A percentile compares a stretch with the other conserved stretches of the same genome.
These are phyloP conservation scores for Scutellaria minor DNA, from an alignment of 257 asterid genomes.

Conservation along the genomic window DNA sequence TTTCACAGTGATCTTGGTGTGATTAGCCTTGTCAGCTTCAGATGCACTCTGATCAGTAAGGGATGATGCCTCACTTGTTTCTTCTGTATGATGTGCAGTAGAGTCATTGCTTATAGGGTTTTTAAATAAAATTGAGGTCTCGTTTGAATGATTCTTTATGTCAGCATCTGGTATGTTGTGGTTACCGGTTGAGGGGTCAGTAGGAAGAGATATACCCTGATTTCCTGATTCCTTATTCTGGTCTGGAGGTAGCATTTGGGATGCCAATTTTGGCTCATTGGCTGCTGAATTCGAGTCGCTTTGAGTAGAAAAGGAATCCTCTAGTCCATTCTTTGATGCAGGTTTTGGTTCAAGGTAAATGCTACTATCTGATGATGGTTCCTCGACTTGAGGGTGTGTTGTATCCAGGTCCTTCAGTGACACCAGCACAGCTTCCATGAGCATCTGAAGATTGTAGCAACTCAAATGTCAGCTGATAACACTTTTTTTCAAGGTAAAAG, in stretches of 20 bases:
- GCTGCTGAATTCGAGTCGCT: conserved; percentile 28
- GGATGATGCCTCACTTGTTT: conserved; percentile 35
- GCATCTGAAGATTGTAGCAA: conserved; percentile 37
- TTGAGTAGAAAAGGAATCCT: conserved; percentile 35
- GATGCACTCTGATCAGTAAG: conserved; percentile 39
- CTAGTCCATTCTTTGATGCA: conserved; percentile 22
- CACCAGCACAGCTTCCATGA: conserved; percentile 61
- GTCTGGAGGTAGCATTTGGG: conserved; percentile 1
- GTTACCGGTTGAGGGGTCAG: conserved; percentile 25
- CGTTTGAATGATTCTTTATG: conserved; percentile 16
- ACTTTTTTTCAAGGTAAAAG: background rate
- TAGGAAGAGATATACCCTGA: conserved; percentile 23
- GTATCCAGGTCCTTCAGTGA: conserved; percentile 30
- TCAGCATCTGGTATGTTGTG: conserved; percentile 17
- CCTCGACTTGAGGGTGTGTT: conserved; percentile 34
- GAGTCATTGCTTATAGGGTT: conserved; percentile 2
- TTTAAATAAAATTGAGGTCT: background rate
- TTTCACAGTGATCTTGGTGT: conserved; percentile 44
- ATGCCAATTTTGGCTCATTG: background rate
- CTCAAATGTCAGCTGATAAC: background rate
- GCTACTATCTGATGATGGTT: conserved; percentile 11
- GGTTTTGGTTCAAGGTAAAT: conserved; percentile 31
- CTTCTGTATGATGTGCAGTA: conserved; percentile 27
- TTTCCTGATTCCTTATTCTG: conserved; percentile 20
- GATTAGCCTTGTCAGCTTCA: conserved; percentile 39